Evolutionary conservation across 768 basidiomycete genomes (phyloP), one percentile per base, ranked within the genome.

Genomic region (Kwoniella shandongensis): DNA sequence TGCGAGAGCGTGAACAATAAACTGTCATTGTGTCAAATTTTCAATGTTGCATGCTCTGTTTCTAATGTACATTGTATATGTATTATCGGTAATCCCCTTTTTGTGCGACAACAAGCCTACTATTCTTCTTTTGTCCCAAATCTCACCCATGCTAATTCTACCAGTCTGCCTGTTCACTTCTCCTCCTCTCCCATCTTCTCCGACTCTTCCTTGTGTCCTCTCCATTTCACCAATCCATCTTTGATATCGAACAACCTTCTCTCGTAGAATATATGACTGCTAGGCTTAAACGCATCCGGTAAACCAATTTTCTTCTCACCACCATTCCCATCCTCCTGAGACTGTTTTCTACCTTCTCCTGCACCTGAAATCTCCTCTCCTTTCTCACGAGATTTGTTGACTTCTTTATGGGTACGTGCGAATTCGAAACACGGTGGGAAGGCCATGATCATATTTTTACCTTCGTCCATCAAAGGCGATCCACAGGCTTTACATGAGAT

Each of bases 371-470:
- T 35, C n/a, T 55, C 29, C 18, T 30, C 23, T 13, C 45, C 44
- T 8, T 58, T 29, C 15, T 49, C 30, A 20, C 63, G 58, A 2
- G 41, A 29, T n/a, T 53, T 36, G n/a, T 65, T 47, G 40, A 63
- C 47, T 23, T 65, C 67, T 40, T 63, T 58, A n/a, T 69, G 49
- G 4, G 62, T 61, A 35, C 70, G 62, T 2, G 62, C 54, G 45
- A 57, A 72, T 39, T 72, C 70, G 38, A 72, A 72, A 2, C 54
- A 52, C 5, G 70, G 70, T 22, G 70, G 70, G 49, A 69, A 72
- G 36, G 70, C 66, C 59, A 72, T 68, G 44, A 68, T 61, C 70
- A 72, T 72, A 47, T 72, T 72, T 38, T 58, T 40, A 30, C 70
- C 70, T 60, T 72, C 67, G 53, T 72, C 70, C 35, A 72, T 54